These are phyloP conservation scores for Sanghuangporus sanghuang DNA, from an alignment of 1,284 basidiomycete genomes.

Conservation along the genomic window DNA sequence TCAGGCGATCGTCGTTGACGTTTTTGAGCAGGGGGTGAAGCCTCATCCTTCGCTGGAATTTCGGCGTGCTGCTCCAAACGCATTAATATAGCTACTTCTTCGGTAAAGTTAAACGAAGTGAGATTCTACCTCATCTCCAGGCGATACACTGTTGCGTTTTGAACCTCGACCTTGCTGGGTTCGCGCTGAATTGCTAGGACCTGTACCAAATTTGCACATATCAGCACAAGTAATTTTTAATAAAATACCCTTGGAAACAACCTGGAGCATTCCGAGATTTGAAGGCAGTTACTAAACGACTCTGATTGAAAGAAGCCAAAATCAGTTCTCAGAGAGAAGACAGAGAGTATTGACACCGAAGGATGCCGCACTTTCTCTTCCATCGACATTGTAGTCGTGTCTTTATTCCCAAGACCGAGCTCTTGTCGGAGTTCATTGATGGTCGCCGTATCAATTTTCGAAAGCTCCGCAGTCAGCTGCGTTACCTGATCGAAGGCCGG, in stretches of 20 bases:
- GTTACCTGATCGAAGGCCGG: conserved; percentile 10
- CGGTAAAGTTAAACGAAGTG: background rate
- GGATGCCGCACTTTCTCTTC: conserved; percentile 12
- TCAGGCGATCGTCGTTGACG: conserved; percentile 12
- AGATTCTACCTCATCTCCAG: conserved; percentile 15
- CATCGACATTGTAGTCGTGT: background rate
- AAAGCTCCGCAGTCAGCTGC: background rate
- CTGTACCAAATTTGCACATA: background rate
- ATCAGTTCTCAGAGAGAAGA: background rate
- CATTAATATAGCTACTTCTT: background rate
- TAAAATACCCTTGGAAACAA: background rate
- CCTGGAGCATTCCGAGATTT: conserved; percentile 5
- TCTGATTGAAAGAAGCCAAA: background rate
- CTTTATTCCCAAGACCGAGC: conserved; percentile 12
- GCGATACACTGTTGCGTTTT: conserved; percentile 17
- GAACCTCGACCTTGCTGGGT: conserved; percentile 13
- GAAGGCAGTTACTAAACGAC: background rate
- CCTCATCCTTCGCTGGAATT: conserved; percentile 7
- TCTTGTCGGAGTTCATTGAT: conserved; percentile 11
- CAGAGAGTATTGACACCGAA: background rate
- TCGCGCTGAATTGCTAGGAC: conserved; percentile 12
- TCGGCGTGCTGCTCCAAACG: conserved; percentile 5
- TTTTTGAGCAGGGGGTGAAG: conserved; percentile 16
- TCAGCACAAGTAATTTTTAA: background rate
- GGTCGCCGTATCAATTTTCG: conserved; percentile 9